Base-by-base conservation (phyloP, 2,329 filamentous ascomycete species). In the Aspergillus pseudotamarii region DNA sequence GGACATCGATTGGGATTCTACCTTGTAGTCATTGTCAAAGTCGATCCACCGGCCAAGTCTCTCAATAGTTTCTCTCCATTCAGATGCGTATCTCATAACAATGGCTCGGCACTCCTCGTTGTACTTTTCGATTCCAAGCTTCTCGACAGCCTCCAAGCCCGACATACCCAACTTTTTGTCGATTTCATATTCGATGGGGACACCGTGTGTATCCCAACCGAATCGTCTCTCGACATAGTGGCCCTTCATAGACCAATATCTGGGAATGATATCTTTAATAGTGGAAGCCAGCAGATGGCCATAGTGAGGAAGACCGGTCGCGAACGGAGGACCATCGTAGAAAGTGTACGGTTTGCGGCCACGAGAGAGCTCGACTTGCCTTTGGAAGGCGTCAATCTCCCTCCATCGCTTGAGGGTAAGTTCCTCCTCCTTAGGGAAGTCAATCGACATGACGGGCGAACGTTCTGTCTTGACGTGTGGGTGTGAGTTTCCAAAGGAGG, bases 201-300 rank as follows among this genome's bases (percentile, higher is more conserved):
- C 85, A 65, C 94, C 94, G 75, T 97, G 94, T 1, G 94, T 93
- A 76, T 97, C 94, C 94, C 94, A 97, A 59, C 94, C 94, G 70
- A 97, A 97, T 63, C 94, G 87, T 68, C 94, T 88, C 82, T 95
- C 92, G 58, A 97, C 94, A 81, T 96, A 91, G 75, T 89, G 92
- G 19, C 94, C 94, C 77, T 96, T 96, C 94, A 97, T 97, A 58
- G 93, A 93, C 93, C 94, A 97, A 79, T 97, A 98, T 71, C 94
- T 85, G 10, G 94, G 93, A 69, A 98, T 96, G 64, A 97, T 95
- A 78, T 97, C 94, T 80, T 98, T 97, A 82, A 97, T 97, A 57
- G 94, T 97, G 23, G 93, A 96, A 43, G 94, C 91, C 69, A 96
- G 85, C 59, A 96, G 82, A 79, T 96, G 93, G 62, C 89, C 87